Conservation (phyloP, 169 alveolate genomes). For the Babesia sp. region DNA sequence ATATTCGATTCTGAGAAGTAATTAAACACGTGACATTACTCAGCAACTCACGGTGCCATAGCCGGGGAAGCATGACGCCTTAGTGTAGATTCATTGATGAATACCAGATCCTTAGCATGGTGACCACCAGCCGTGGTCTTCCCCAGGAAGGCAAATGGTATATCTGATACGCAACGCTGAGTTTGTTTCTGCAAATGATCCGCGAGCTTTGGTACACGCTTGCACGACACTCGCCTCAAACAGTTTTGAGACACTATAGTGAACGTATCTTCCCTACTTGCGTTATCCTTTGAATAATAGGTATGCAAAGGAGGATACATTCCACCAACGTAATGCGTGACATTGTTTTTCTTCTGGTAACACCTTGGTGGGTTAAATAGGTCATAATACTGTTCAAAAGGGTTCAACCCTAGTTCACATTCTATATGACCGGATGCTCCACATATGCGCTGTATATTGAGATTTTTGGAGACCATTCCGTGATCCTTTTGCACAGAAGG, state of each 20-base stretch:
- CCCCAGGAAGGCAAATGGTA: constrained; percentile 22
- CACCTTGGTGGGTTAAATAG: neutral
- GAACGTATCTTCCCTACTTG: neutral
- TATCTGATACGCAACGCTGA: neutral
- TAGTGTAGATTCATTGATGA: constrained; percentile 8
- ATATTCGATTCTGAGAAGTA: constrained; percentile 13
- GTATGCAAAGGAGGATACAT: constrained; percentile 40
- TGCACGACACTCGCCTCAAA: constrained; percentile 2
- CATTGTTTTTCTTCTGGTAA: neutral
- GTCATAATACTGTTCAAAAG: constrained; percentile 32
- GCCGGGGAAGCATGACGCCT: neutral
- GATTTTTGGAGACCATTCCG: neutral
- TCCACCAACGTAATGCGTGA: constrained; percentile 27
- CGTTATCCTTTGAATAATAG: constrained; percentile 3
- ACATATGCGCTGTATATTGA: neutral
- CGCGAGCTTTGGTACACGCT: constrained; percentile 2
- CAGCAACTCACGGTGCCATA: constrained; percentile 4
- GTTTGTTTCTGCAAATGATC: constrained; percentile 1
- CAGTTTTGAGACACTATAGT: constrained; percentile 12
- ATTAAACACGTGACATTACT: neutral
- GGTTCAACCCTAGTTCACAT: neutral
- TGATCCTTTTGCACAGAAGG: neutral
- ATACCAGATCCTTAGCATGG: neutral
- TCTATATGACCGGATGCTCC: neutral
- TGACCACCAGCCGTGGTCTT: neutral